A percentile compares a stretch with the other conserved stretches of the same genome.
Conservation (phyloP, 1,284 basidiomycete genomes). For the Tilletiaria anomala region DNA sequence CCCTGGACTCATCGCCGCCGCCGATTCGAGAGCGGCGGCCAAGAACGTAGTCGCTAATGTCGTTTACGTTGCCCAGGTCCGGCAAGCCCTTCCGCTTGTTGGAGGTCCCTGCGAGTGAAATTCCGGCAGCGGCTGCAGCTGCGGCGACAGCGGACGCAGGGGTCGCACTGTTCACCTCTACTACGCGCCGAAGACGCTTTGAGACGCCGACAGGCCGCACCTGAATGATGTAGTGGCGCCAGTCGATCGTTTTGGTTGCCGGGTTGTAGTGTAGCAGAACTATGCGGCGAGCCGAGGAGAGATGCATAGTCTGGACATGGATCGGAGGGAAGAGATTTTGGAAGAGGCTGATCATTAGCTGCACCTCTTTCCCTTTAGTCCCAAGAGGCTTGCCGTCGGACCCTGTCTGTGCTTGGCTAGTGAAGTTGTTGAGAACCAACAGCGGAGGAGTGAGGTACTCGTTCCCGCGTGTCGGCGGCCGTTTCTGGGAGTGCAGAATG, state of each 20-base stretch:
- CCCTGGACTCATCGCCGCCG: too few species aligned
- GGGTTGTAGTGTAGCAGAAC: slow-evolving; percentile 85
- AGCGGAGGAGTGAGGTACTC: slow-evolving; percentile 75
- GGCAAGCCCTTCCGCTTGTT: slow-evolving; percentile 43
- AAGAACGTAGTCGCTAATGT: slow-evolving; percentile 89
- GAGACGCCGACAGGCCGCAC: slow-evolving; percentile 90
- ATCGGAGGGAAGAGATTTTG: slow-evolving; percentile 77
- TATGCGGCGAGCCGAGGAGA: slow-evolving; percentile 73
- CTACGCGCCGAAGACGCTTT: slow-evolving; percentile 70
- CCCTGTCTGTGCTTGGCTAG: neutral
- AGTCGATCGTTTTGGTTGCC: slow-evolving; percentile 70
- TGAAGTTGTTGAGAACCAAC: slow-evolving; percentile 53
- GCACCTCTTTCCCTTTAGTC: slow-evolving; percentile 49
- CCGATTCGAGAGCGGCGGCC: slow-evolving; percentile 55
- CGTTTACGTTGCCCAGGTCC: slow-evolving; percentile 73
- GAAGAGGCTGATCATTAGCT: slow-evolving; percentile 54
- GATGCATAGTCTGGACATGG: slow-evolving; percentile 57
- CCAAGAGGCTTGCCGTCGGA: too few species aligned
- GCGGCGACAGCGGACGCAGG: slow-evolving; percentile 31
- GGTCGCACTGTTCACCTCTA: slow-evolving; percentile 51
- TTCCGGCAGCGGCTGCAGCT: too few species aligned
- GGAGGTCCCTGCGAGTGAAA: too few species aligned
- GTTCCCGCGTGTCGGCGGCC: slow-evolving; percentile 56
- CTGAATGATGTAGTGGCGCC: slow-evolving; percentile 87
- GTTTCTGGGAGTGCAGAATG: slow-evolving; percentile 53